Evolutionary conservation across 768 basidiomycete species (phyloP), one percentile per base, ranked within the genome.

Genomic region (Phanerochaete sordida): DNA sequence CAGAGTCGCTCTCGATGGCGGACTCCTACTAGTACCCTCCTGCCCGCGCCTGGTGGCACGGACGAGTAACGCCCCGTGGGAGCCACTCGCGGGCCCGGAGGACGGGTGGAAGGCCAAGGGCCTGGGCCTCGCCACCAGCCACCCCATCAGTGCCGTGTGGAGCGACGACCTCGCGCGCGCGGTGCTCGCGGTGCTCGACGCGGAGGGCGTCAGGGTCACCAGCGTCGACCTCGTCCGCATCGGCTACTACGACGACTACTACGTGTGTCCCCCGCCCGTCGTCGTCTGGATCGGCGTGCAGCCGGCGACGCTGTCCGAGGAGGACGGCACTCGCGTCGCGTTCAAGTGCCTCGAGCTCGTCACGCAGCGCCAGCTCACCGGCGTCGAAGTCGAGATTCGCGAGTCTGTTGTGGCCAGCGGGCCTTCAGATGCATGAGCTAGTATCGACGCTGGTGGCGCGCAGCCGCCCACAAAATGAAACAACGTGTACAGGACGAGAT

Each of bases 231-330:
- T 65, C 16, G 57, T 69, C 35, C 65, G 68, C 1, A 62, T 68
- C 24, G 62, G 54, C 13, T 47, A 64, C 30, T 46, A 11, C 24
- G 61, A 61, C 11, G 62, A 66, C n/a, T n/a, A n/a, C n/a, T n/a
- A n/a, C n/a, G n/a, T n/a, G 39, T 46, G 62, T 51, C 59, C 62
- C 43, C 43, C 46, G 26, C 60, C 60, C 46, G 67, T 72, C 59
- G 57, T 75, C 56, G 48, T 76, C 55, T 74, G 70, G 71, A 69
- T 75, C 37, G 76, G 73, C 19, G 71, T 76, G n/a, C 43, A 28
- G 9, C 73, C 72, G 49, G 52, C 51, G 9, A 64, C 75, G 45
- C 71, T 76, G 62, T 62, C 68, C 35, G 23, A 33, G 56, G 62
- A 71, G 8, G 62, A 66, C 33, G 75, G 68, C 61, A n/a, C 65